Conservation (phyloP, 2,329 filamentous ascomycete genomes). For the Aphanoascus verrucosus region DNA sequence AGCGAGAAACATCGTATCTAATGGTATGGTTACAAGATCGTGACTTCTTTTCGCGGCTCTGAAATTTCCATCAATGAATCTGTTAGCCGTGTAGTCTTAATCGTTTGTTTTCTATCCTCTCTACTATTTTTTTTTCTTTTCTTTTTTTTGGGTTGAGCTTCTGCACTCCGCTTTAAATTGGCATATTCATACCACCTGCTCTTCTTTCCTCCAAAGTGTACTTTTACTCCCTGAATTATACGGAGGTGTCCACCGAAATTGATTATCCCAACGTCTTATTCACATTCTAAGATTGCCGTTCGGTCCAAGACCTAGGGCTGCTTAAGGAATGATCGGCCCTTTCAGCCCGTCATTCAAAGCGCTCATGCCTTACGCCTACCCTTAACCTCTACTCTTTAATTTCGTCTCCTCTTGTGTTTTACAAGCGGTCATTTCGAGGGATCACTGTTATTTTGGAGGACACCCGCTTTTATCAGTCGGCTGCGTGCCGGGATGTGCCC, state of each 20-base stretch:
- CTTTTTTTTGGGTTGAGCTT: not conserved
- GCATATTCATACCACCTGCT: not conserved
- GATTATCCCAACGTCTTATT: too few species aligned
- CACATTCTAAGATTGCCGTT: too few species aligned
- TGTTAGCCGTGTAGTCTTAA: not conserved
- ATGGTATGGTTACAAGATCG: conserved; percentile 8
- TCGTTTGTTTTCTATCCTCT: not conserved
- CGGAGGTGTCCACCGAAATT: too few species aligned
- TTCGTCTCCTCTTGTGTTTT: too few species aligned
- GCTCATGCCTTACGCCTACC: too few species aligned
- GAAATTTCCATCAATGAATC: not conserved
- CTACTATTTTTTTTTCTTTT: not conserved
- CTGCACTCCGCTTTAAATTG: not conserved
- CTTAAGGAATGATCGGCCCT: too few species aligned
- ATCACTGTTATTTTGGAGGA: too few species aligned
- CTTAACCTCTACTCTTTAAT: too few species aligned
- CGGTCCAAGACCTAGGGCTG: too few species aligned
- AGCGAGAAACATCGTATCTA: conserved; percentile 66
- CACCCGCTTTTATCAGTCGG: not conserved
- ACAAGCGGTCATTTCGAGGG: too few species aligned
- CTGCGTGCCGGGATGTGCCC: not conserved
- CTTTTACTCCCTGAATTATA: conserved; percentile 7
- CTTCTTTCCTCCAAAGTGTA: not conserved
- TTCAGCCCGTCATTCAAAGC: too few species aligned
- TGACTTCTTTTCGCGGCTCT: not conserved